Conservation (phyloP, 768 basidiomycete species). For the Galerina sulciceps region DNA sequence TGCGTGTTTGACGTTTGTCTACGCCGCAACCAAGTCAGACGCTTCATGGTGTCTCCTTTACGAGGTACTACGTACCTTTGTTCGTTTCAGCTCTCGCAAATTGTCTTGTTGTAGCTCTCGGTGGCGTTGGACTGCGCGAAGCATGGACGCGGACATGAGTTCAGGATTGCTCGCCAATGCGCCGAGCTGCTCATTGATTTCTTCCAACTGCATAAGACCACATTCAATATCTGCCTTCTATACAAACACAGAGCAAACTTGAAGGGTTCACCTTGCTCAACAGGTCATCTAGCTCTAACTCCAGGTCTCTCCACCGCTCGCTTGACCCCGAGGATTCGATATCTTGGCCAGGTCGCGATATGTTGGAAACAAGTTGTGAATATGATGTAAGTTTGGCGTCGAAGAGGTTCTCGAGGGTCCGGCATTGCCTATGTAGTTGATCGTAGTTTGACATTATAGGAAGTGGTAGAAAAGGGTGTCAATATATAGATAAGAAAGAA, state of each 20-base stretch:
- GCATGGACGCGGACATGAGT: conserved; percentile 80
- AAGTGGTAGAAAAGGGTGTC: background rate
- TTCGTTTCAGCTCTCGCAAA: conserved; percentile 80
- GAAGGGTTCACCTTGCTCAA: conserved; percentile 69
- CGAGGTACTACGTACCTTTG: conserved; percentile 58
- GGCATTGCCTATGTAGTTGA: conserved; percentile 86
- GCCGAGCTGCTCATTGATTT: conserved; percentile 83
- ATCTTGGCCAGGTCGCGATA: conserved; percentile 59
- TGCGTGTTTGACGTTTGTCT: conserved; percentile 81
- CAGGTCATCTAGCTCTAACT: conserved; percentile 85
- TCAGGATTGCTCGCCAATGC: conserved; percentile 70
- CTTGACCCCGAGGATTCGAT: conserved; percentile 72
- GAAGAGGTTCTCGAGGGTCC: conserved; percentile 91
- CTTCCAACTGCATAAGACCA: conserved; percentile 62
- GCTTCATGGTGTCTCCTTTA: conserved; percentile 25
- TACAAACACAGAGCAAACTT: background rate
- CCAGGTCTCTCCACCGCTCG: conserved; percentile 81
- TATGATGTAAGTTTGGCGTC: conserved; percentile 92
- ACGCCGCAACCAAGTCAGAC: background rate
- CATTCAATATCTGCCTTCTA: conserved; percentile 4
- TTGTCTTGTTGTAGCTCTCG: conserved; percentile 90
- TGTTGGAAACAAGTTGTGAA: conserved; percentile 77
- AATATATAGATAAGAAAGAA: background rate
- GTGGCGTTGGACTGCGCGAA: conserved; percentile 89
- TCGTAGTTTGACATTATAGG: conserved; percentile 79